A percentile compares a stretch with the other conserved stretches of the same genome.
Evolutionary conservation across 2,329 filamentous ascomycete genomes (phyloP).

Genomic region (Calonectria montana): DNA sequence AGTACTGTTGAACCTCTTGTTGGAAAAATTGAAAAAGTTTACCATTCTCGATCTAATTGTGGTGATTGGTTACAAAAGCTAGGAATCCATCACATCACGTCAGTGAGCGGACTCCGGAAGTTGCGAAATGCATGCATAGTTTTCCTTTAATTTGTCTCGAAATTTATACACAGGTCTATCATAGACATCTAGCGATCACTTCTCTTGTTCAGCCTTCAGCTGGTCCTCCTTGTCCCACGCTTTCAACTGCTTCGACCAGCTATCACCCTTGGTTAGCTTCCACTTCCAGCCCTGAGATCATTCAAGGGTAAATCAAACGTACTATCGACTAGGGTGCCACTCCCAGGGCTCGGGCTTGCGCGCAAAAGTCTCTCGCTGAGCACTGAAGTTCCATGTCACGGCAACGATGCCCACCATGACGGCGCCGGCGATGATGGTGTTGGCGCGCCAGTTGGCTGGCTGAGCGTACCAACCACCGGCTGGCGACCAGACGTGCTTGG

Average conservation of each 20-base stretch:
- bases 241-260: conserved; percentile 60
- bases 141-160: conserved; percentile 30
- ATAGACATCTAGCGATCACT: conserved; percentile 37
- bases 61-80: no score
- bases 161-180: conserved; percentile 41
- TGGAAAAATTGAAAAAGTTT: background rate
- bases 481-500: conserved; percentile 99
- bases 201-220: conserved; percentile 46
- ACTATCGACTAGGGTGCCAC: conserved; percentile 90
- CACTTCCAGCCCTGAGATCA: background rate
- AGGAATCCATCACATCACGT: background rate
- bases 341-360: conserved; percentile 80
- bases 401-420: conserved; percentile 76
- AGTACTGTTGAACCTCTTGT: no score
- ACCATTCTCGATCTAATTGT: no score
- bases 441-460: conserved; percentile 93
- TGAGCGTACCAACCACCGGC: conserved; percentile 97
- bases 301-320: conserved; percentile 51
- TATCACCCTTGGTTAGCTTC: conserved; percentile 42
- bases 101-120: background rate
- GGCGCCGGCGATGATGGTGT: conserved; percentile 82
- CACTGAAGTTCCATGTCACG: conserved; percentile 77
- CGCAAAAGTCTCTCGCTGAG: conserved; percentile 77
- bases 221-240: conserved; percentile 58
- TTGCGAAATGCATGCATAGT: background rate